These are phyloP conservation scores for Leccinum variicolor DNA, from an alignment of 768 basidiomycete species.

Conservation along the genomic window DNA sequence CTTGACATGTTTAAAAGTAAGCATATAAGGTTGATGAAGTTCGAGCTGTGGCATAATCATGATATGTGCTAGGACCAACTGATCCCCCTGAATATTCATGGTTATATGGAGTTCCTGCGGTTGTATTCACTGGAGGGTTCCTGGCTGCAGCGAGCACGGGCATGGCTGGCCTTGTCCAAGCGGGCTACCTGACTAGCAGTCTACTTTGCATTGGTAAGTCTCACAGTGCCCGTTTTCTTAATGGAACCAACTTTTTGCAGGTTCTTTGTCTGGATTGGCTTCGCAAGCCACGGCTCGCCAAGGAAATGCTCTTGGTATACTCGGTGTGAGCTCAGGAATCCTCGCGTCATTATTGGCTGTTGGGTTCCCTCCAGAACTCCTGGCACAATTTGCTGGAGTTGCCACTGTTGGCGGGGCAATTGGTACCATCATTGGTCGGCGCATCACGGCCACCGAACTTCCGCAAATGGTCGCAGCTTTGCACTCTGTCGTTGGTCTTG, in stretches of 20 bases:
- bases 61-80: conserved; percentile 52
- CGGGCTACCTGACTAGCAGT: conserved; percentile 82
- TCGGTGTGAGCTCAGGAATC: conserved; percentile 81
- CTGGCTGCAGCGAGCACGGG: conserved; percentile 80
- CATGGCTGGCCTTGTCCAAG: conserved; percentile 82
- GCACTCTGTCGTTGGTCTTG: conserved; percentile 87
- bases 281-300: conserved; percentile 82
- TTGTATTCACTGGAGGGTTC: conserved; percentile 81
- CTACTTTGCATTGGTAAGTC: conserved; percentile 75
- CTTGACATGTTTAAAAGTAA: conserved; percentile 88
- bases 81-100: conserved; percentile 89
- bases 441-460: conserved; percentile 84
- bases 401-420: conserved; percentile 69
- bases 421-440: conserved; percentile 72
- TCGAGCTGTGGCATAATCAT: conserved; percentile 3
- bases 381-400: conserved; percentile 76
- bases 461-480: conserved; percentile 82
- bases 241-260: conserved; percentile 32
- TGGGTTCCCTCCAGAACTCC: conserved; percentile 71
- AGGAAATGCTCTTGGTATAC: conserved; percentile 85
- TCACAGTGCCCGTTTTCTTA: background rate
- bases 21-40: conserved; percentile 9
- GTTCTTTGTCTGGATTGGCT: conserved; percentile 73
- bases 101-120: conserved; percentile 76
- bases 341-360: conserved; percentile 79